Conservation (phyloP, 176 grass and related monocot genomes). For the Elaeis guineensis region DNA sequence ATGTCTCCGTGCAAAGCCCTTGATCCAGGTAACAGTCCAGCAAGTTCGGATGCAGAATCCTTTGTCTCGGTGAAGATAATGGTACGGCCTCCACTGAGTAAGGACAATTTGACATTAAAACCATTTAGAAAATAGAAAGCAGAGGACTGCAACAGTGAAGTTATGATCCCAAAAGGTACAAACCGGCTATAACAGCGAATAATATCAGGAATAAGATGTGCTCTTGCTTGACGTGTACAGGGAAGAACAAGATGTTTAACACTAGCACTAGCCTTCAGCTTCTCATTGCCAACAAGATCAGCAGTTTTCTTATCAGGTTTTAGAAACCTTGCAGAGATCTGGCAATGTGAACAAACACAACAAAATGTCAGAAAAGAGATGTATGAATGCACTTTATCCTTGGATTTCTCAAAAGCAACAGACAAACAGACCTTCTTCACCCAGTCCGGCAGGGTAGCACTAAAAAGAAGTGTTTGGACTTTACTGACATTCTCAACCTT, state of each 20-base stretch:
- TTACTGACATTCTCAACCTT: slow-evolving; percentile 86
- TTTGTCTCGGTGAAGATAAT: slow-evolving; percentile 99
- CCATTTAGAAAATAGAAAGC: neutral
- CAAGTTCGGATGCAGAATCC: slow-evolving; percentile 59
- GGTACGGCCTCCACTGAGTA: slow-evolving; percentile 63
- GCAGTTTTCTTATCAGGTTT: slow-evolving; percentile 74
- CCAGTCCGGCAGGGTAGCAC: slow-evolving; percentile 89
- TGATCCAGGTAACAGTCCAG: slow-evolving; percentile 66
- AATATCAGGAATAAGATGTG: slow-evolving; percentile 87
- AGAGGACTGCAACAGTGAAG: neutral
- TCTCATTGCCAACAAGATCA: slow-evolving; percentile 93
- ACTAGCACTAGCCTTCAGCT: slow-evolving; percentile 83
- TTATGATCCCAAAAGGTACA: slow-evolving; percentile 10
- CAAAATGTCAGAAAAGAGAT: neutral
- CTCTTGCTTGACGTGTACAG: slow-evolving; percentile 64
- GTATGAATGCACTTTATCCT: too few species aligned
- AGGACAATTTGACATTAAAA: slow-evolving; percentile 2
- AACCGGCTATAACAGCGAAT: slow-evolving; percentile 89
- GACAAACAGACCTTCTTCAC: slow-evolving; percentile 59
- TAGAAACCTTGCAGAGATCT: slow-evolving; percentile 84
- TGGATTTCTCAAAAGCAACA: too few species aligned
- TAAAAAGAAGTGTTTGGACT: slow-evolving; percentile 97
- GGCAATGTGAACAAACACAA: slow-evolving; percentile 5
- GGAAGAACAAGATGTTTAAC: slow-evolving; percentile 94
- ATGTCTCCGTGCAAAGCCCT: slow-evolving; percentile 94